Evolutionary conservation across 148 eudicot genomes (phyloP), one percentile per base, ranked within the genome.

Genomic region (Drosera capensis): DNA sequence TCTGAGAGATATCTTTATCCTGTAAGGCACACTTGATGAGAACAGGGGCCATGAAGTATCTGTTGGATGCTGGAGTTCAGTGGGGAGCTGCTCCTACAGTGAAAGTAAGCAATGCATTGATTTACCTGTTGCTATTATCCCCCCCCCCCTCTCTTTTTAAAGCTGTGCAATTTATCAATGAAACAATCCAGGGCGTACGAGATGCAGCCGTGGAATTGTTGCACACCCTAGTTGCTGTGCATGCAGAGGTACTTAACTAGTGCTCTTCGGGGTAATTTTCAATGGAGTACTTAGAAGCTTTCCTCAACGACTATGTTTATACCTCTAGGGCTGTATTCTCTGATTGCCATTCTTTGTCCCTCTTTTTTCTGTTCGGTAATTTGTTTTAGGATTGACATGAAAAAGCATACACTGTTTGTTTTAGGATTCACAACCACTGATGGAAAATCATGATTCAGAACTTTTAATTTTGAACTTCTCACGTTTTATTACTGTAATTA

Each of bases 81-180:
- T 88, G 97, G 97, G 95, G 93, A 48, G 78, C 75, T 47, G 84
- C 92, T 17, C 86, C 92, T 52, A 66, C 87, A 39, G 93, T 88
- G 54, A 88, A 75, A 73, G 97, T 88, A 58, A 68, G 71, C 54
- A 44, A 41, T 28, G 19, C 4, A 43, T 22, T 36, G 38, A 42
- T 39, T 52, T 24, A 20, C 29, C 42, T 49, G 17, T 55, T 34
- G 3, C 31, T 49, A 30, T 21, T n/a, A 51, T 43, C 48, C n/a
- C n/a, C n/a, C n/a, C n/a, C n/a, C n/a, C n/a, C n/a, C n/a, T n/a
- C n/a, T n/a, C n/a, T n/a, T n/a, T n/a, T n/a, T n/a, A n/a, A n/a
- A n/a, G n/a, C n/a, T n/a, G n/a, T n/a, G n/a, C n/a, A 35, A 31
- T 41, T 6, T 15, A 18, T 48, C 7, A 20, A 31, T 41, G 6